A percentile compares a stretch with the other conserved stretches of the same genome.
phyloP scores from a whole-genome alignment of 176 grass and related monocot genomes.

The Pharus latifolius region DNA sequence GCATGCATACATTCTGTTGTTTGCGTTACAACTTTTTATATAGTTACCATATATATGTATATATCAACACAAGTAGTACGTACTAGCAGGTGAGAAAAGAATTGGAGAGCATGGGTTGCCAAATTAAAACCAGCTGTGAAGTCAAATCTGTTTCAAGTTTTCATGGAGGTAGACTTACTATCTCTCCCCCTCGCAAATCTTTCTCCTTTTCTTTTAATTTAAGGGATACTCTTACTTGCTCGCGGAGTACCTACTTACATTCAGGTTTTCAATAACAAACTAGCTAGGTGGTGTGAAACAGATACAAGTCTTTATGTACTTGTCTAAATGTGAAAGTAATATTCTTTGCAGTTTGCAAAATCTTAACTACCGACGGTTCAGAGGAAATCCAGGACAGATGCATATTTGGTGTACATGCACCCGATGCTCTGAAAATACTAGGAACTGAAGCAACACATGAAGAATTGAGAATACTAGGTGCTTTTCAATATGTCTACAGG shows the following conservation, averaged over 20 bases:
- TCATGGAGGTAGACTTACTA: conserved; percentile 28
- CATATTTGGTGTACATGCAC: conserved; percentile 63
- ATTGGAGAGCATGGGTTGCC: conserved; percentile 53
- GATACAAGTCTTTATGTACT: too few relatives aligned
- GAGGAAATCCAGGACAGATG: conserved; percentile 57
- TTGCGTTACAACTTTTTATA: too few relatives aligned
- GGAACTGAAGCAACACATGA: conserved; percentile 65
- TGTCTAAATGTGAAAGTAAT: not conserved
- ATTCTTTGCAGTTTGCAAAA: conserved; percentile 23
- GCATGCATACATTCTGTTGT: too few relatives aligned
- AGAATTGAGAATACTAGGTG: conserved; percentile 57
- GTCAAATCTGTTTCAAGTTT: conserved; percentile 43
- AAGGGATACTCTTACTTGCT: not conserved
- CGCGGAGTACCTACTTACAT: too few relatives aligned
- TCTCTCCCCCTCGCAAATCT: too few relatives aligned
- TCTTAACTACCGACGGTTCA: conserved; percentile 26
- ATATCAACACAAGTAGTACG: not conserved
- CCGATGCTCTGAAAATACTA: conserved; percentile 69
- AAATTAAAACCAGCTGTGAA: conserved; percentile 59
- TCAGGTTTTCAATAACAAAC: too few relatives aligned
- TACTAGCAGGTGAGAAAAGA: conserved; percentile 52
- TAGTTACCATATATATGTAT: not conserved
- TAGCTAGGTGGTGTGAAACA: not conserved
- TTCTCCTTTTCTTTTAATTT: too few relatives aligned
- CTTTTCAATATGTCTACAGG: conserved; percentile 87